phyloP scores from a whole-genome alignment of 2,329 filamentous ascomycete species.

The Venturia asperata region DNA sequence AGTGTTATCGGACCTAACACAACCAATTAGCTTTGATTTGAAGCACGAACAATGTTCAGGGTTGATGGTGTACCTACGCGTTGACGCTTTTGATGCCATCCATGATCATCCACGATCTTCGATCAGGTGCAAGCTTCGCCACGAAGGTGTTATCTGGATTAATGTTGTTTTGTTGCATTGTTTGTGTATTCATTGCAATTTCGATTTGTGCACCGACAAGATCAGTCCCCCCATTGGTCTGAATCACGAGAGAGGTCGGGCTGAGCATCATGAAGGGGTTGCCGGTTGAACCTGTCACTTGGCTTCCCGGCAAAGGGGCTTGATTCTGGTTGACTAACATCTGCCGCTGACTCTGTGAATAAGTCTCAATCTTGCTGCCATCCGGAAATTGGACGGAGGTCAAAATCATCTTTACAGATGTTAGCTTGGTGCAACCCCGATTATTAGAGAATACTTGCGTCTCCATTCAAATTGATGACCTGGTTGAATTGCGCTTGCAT shows the following conservation, averaged over 20 bases:
- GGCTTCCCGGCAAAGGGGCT: constrained; percentile 30
- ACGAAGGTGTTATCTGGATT: constrained; percentile 33
- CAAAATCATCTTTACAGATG: constrained; percentile 27
- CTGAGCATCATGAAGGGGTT: constrained; percentile 32
- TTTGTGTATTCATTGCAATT: constrained; percentile 30
- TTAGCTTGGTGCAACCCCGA: not conserved
- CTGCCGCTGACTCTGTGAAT: constrained; percentile 34
- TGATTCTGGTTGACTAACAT: constrained; percentile 36
- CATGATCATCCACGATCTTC: constrained; percentile 34
- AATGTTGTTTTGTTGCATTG: constrained; percentile 27
- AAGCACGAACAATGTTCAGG: not conserved
- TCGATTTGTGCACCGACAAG: constrained; percentile 33
- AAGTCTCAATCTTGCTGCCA: constrained; percentile 32
- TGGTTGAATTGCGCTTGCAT: constrained; percentile 32
- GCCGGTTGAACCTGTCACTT: constrained; percentile 32
- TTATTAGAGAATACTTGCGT: constrained; percentile 26
- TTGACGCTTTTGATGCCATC: constrained; percentile 33
- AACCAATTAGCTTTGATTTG: constrained; percentile 7
- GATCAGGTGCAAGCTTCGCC: constrained; percentile 32
- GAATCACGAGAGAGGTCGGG: constrained; percentile 31
- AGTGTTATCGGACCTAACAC: constrained; percentile 30
- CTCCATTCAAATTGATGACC: constrained; percentile 35
- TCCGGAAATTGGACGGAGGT: constrained; percentile 34
- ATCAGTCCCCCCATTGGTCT: constrained; percentile 32
- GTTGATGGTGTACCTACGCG: constrained; percentile 21